Base-by-base conservation (phyloP, 73 alveolate genomes). In the Paramecium caudatum region DNA sequence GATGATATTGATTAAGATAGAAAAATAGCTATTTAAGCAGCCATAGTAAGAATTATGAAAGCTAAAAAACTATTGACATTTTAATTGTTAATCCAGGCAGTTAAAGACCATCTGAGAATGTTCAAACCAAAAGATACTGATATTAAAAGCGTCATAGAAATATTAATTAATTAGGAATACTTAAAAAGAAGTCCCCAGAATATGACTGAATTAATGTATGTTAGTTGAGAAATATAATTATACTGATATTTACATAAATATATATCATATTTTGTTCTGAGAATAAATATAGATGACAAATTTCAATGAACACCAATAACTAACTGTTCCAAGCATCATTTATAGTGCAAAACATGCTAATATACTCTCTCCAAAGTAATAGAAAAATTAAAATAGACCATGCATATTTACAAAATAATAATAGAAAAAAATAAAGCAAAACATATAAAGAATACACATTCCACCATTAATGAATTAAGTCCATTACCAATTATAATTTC, bases 401-500 rank as follows among this genome's bases (percentile, higher is more conserved):
- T 74, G 69, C 69, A 41, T 41, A 45, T 74, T 37, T 1, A 41
- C 69, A 41, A 41, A 37, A 6, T 21, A 41, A 74, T 27, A 74
- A 43, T 74, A 74, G 13, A 1, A 36, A 21, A 36, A 41, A 16
- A 74, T 19, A 45, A 27, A 74, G 16, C 43, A 30, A 43, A 74
- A 74, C 2, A 74, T 74, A 8, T 45, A 74, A 2, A 74, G 5
- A 7, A 23, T 45, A 16, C 46, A 19, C 15, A 9, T 3, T 55
- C 93, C 93, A 23, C 93, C 93, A 86, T 86, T 62, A 5, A 78
- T 21, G 81, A 86, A 63, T 15, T 78, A 86, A 63, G 48, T 41
- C 93, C 93, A 86, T 50, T 78, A 45, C 93, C 93, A 86, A 39
- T 63, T 86, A 39, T 86, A 86, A 86, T 86, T 81, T 41, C 45